Evolutionary conservation across 208 protist species (phyloP).

Genomic region (Leishmania aethiopica): DNA sequence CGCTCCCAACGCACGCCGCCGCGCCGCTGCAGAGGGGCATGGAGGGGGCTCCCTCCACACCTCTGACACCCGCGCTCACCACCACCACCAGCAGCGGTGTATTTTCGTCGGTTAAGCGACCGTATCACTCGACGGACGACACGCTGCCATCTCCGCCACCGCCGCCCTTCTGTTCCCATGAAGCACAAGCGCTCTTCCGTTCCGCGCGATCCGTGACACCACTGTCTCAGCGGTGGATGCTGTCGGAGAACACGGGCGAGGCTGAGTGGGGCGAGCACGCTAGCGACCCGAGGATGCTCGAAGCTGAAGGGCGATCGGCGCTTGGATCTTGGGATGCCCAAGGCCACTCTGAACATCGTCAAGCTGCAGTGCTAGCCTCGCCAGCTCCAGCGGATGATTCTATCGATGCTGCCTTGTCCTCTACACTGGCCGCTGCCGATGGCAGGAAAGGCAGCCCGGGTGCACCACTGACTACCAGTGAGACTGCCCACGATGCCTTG

Average conservation of each 20-base stretch:
- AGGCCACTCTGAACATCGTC: not conserved
- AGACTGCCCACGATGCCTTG: not conserved
- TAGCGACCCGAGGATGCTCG: not conserved
- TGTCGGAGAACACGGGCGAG: slow-evolving; percentile 9
- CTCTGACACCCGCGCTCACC: not conserved
- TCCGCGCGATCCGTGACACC: not conserved
- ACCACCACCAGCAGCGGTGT: not conserved
- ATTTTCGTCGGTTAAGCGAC: not conserved
- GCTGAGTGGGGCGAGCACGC: not conserved
- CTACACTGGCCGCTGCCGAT: not conserved
- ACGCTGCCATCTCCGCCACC: slow-evolving; percentile 16
- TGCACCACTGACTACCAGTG: not conserved
- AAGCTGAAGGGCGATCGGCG: not conserved
- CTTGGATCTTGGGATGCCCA: not conserved
- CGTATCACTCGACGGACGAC: slow-evolving; percentile 7
- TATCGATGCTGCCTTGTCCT: not conserved
- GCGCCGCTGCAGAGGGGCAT: not conserved
- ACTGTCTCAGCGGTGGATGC: slow-evolving; percentile 7
- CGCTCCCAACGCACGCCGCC: not conserved
- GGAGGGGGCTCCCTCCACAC: not conserved
- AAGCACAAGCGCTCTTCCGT: not conserved
- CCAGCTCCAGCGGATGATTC: slow-evolving; percentile 7
- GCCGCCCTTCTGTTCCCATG: no score
- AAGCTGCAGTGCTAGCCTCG: slow-evolving; percentile 1
- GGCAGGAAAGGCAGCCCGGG: not conserved